These are phyloP conservation scores for Neoarthrinium moseri DNA, from an alignment of 2,329 filamentous ascomycete species.

Conservation along the genomic window DNA sequence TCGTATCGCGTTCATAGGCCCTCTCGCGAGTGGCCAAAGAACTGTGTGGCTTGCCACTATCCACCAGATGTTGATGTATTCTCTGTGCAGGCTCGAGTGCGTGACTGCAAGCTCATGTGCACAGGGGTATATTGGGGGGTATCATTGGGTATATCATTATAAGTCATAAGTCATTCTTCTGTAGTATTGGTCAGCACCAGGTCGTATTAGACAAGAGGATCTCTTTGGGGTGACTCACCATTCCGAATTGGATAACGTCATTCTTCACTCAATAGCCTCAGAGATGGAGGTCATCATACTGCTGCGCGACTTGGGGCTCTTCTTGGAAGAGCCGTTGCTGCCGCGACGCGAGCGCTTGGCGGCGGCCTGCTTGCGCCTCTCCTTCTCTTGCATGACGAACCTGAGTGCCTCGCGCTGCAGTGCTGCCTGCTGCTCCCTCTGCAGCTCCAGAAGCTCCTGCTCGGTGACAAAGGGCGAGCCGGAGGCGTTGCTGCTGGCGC, in stretches of 20 bases:
- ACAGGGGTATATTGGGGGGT: no score
- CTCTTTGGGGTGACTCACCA: constrained; percentile 23
- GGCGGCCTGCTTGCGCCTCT: constrained; percentile 43
- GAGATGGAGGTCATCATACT: constrained; percentile 53
- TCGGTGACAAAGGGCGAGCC: constrained; percentile 42
- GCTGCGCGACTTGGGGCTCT: constrained; percentile 46
- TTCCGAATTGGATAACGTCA: constrained; percentile 17
- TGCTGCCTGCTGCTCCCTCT: constrained; percentile 45
- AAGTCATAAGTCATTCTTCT: neutral
- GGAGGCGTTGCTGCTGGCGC: constrained; percentile 40
- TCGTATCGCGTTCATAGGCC: no score
- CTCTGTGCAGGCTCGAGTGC: no score
- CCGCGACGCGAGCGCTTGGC: constrained; percentile 33
- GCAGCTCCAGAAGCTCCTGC: constrained; percentile 47
- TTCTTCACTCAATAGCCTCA: constrained; percentile 44
- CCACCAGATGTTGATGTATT: no score
- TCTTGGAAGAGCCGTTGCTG: constrained; percentile 41
- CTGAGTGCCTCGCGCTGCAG: constrained; percentile 53
- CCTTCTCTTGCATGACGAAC: constrained; percentile 53
- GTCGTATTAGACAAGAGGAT: no score
- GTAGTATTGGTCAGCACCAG: no score
- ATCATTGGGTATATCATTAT: constrained; percentile 6
- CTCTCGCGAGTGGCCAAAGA: no score
- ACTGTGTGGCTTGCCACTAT: no score
- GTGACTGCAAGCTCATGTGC: no score